Percentiles rank a stretch among this genome's conserved stretches.
Conservation (phyloP, 345 rosid genomes). For the Eucalyptus curtisii region DNA sequence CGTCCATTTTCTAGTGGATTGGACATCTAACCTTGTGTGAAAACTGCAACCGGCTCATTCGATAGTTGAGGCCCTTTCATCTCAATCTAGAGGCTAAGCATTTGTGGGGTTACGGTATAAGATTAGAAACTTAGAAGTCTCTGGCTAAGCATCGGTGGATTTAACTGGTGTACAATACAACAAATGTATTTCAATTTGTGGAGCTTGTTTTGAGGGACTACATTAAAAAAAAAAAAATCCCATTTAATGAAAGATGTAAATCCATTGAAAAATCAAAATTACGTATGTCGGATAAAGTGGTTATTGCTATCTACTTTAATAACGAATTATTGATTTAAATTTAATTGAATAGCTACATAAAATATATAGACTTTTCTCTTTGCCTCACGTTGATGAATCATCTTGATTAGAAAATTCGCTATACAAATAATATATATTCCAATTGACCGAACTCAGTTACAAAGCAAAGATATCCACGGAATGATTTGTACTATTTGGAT, state of each 20-base stretch:
- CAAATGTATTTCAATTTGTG: not conserved
- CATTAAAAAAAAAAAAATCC: too few relatives aligned
- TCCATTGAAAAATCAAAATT: too few relatives aligned
- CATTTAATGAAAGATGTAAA: not conserved
- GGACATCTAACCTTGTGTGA: not conserved
- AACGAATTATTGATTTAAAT: accelerated
- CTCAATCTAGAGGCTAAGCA: not conserved
- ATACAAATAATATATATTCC: too few relatives aligned
- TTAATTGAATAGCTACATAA: not conserved
- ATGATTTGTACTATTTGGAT: too few relatives aligned
- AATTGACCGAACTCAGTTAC: not conserved
- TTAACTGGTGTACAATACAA: accelerated
- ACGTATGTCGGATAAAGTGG: accelerated
- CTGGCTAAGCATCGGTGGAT: not conserved
- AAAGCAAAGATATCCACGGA: not conserved
- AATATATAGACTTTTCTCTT: too few relatives aligned
- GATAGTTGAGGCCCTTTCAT: not conserved
- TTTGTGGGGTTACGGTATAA: accelerated
- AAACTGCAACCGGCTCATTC: accelerated
- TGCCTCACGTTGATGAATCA: accelerated
- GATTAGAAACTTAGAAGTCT: not conserved
- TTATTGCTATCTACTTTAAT: too few relatives aligned
- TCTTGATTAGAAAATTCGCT: accelerated
- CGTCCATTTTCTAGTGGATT: not conserved
- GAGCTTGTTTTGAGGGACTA: not conserved